Conservation (phyloP, 2,329 filamentous ascomycete genomes). For the Fusarium sambucinum region DNA sequence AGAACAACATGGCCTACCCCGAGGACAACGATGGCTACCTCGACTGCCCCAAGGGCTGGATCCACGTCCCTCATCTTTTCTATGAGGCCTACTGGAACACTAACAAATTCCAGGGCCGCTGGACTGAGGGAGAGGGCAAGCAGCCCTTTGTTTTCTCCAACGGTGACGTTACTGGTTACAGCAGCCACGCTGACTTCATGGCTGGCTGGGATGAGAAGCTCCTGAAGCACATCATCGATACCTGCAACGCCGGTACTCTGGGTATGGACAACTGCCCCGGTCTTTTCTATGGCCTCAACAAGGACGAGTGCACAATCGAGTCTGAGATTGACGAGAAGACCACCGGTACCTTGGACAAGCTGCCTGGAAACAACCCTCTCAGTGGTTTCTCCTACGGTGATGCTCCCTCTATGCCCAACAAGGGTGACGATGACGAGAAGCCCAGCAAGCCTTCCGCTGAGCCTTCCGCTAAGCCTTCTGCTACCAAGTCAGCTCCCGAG, state of each 20-base stretch:
- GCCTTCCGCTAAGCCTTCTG: constrained; percentile 22
- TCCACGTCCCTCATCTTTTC: constrained; percentile 69
- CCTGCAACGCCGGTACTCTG: constrained; percentile 69
- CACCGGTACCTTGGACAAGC: constrained; percentile 57
- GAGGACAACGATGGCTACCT: constrained; percentile 59
- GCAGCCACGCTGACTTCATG: constrained; percentile 78
- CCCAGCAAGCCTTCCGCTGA: constrained; percentile 23
- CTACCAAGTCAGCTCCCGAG: constrained; percentile 21
- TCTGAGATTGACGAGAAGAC: constrained; percentile 62
- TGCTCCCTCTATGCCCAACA: constrained; percentile 10
- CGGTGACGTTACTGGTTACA: constrained; percentile 77
- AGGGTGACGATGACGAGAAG: constrained; percentile 16
- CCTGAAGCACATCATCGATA: constrained; percentile 75
- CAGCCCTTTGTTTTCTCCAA: constrained; percentile 77
- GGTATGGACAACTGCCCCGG: constrained; percentile 74
- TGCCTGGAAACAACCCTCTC: constrained; percentile 69
- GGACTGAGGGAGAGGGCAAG: constrained; percentile 64
- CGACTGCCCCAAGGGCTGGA: constrained; percentile 67
- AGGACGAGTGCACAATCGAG: constrained; percentile 63
- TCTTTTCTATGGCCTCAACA: constrained; percentile 66
- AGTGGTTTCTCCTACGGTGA: constrained; percentile 63
- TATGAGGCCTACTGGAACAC: constrained; percentile 73
- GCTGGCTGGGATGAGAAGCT: constrained; percentile 76
- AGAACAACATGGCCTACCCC: constrained; percentile 76
- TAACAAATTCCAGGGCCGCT: constrained; percentile 63